Percentiles rank a stretch among this genome's conserved stretches.
Conservation (phyloP, 345 rosid genomes). For the Camelina hispida region DNA sequence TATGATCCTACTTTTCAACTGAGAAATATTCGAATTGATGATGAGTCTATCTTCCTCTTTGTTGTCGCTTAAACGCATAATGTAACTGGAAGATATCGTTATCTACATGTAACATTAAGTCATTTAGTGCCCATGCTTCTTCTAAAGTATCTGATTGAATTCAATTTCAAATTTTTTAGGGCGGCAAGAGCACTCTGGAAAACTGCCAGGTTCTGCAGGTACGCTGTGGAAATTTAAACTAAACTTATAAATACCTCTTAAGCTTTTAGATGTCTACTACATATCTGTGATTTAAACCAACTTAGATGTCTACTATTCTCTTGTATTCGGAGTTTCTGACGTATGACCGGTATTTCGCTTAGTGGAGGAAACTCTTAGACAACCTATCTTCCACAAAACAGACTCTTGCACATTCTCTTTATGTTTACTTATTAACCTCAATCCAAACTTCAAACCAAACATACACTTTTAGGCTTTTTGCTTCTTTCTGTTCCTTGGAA, state of each 20-base stretch:
- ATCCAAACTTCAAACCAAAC: background rate
- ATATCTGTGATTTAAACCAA: background rate
- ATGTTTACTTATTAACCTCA: background rate
- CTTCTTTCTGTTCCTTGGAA: background rate
- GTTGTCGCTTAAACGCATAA: background rate
- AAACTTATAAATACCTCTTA: background rate
- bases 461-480: background rate
- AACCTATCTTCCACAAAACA: background rate
- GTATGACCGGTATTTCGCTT: background rate
- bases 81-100: background rate
- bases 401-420: background rate
- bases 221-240: background rate
- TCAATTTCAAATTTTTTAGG: constrained; percentile 47
- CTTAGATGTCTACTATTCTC: background rate
- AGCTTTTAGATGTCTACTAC: background rate
- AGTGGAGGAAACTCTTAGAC: background rate
- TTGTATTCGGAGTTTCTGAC: background rate
- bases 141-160: constrained; percentile 8
- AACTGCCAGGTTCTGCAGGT: constrained; percentile 99
- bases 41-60: background rate
- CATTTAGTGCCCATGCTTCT: background rate
- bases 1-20: background rate
- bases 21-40: background rate
- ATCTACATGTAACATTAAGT: background rate
- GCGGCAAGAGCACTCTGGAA: constrained; percentile 93